A percentile compares a stretch with the other conserved stretches of the same genome.
Conservation (phyloP, 2,329 filamentous ascomycete genomes). For the Colletotrichum sp. region DNA sequence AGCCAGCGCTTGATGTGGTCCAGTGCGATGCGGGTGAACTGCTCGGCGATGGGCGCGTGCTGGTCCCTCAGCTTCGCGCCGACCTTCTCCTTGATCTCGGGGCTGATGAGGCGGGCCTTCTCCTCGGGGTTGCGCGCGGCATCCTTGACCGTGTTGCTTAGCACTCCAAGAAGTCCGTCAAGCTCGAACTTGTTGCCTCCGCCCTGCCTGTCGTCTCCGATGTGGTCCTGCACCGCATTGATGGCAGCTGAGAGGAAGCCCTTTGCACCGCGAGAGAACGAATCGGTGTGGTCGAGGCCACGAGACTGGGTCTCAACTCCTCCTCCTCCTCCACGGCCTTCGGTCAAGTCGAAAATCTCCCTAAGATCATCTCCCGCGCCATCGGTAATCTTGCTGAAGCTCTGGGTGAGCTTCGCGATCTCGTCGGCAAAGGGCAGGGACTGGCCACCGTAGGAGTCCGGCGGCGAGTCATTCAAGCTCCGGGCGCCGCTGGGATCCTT, state of each 20-base stretch:
- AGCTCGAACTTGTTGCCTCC: slow-evolving; percentile 40
- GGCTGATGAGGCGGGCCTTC: slow-evolving; percentile 47
- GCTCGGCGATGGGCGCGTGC: slow-evolving; percentile 47
- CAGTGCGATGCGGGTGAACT: slow-evolving; percentile 50
- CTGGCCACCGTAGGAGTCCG: slow-evolving; percentile 44
- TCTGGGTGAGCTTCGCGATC: slow-evolving; percentile 44
- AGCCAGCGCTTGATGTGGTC: slow-evolving; percentile 52
- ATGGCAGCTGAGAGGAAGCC: slow-evolving; percentile 47
- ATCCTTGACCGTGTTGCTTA: slow-evolving; percentile 49
- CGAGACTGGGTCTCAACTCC: slow-evolving; percentile 31
- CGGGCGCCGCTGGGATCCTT: slow-evolving; percentile 22
- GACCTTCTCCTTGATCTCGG: slow-evolving; percentile 51
- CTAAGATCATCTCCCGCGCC: slow-evolving; percentile 45
- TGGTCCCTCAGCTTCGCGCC: slow-evolving; percentile 43
- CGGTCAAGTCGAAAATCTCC: slow-evolving; percentile 49
- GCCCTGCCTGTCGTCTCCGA: slow-evolving; percentile 32
- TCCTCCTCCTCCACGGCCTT: slow-evolving; percentile 26
- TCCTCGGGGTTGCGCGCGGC: slow-evolving; percentile 49
- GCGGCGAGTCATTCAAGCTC: slow-evolving; percentile 35
- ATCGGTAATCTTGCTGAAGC: slow-evolving; percentile 43
- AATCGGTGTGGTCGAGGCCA: slow-evolving; percentile 16
- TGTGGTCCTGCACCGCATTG: slow-evolving; percentile 44
- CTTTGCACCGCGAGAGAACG: slow-evolving; percentile 32
- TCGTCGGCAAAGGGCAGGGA: slow-evolving; percentile 51
- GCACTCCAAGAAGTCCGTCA: slow-evolving; percentile 45